Conservation (phyloP, 192 early-diverging fungal species). For the Spizellomyces sp. region DNA sequence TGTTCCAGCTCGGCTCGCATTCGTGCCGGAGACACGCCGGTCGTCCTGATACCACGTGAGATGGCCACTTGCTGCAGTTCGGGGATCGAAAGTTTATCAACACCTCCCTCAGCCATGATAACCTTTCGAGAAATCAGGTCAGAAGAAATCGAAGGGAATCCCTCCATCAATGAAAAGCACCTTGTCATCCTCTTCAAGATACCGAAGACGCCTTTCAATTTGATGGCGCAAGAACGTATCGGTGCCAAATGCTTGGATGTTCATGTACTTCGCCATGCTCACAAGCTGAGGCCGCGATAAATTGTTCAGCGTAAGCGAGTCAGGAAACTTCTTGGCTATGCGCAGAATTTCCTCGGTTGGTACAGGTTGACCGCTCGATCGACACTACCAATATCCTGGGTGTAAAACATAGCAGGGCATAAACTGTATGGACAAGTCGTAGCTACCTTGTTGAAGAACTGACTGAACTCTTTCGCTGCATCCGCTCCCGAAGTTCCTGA, state of each 20-base stretch:
- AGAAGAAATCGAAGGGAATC: slow-evolving; percentile 10
- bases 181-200: slow-evolving; percentile 87
- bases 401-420: not conserved
- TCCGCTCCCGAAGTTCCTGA: slow-evolving; percentile 48
- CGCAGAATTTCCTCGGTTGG: slow-evolving; percentile 80
- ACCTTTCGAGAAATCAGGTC: slow-evolving; percentile 10
- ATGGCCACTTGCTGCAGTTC: slow-evolving; percentile 88
- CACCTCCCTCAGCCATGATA: slow-evolving; percentile 77
- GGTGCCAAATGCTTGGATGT: slow-evolving; percentile 95
- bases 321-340: slow-evolving; percentile 88
- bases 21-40: slow-evolving; percentile 88
- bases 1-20: slow-evolving; percentile 86
- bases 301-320: slow-evolving; percentile 91
- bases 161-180: slow-evolving; percentile 24
- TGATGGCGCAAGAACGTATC: slow-evolving; percentile 93
- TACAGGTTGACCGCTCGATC: slow-evolving; percentile 67
- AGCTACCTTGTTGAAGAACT: slow-evolving; percentile 75
- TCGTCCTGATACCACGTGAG: slow-evolving; percentile 84
- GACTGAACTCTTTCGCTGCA: slow-evolving; percentile 69
- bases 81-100: slow-evolving; percentile 83
- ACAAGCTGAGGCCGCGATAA: slow-evolving; percentile 93
- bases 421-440: slow-evolving; percentile 5
- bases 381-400: slow-evolving; percentile 8
- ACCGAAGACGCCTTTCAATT: slow-evolving; percentile 83
- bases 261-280: slow-evolving; percentile 94